phyloP scores from a whole-genome alignment of 345 rosid genomes.

The Syzygium grande region DNA sequence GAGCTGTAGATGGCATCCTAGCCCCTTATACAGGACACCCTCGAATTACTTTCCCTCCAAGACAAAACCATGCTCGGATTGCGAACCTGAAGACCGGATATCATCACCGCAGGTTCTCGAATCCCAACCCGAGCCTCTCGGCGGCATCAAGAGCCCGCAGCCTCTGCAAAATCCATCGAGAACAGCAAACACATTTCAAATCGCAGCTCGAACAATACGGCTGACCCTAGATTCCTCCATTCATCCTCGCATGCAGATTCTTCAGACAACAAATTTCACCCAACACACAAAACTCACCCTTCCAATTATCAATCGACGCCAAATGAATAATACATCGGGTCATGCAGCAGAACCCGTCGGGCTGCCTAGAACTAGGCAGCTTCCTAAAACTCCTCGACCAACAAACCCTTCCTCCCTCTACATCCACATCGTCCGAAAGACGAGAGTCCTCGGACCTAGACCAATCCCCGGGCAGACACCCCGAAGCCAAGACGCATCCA shows the following conservation, averaged over 20 bases:
- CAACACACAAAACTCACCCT: not conserved
- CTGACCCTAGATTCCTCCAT: not conserved
- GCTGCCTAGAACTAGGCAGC: not conserved
- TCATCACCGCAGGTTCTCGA: not conserved
- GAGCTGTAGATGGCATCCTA: constrained; percentile 7
- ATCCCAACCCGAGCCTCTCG: not conserved
- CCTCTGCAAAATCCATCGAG: not conserved
- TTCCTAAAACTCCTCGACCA: not conserved
- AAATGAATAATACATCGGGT: not conserved
- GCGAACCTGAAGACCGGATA: not conserved
- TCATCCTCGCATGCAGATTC: not conserved
- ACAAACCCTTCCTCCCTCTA: not conserved
- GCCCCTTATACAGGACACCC: not conserved
- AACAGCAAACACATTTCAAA: not conserved
- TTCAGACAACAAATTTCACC: not conserved
- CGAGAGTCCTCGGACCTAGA: not conserved
- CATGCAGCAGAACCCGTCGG: not conserved
- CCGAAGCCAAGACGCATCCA: not conserved
- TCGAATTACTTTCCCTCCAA: not conserved
- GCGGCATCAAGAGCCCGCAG: not conserved
- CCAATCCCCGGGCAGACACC: not conserved
- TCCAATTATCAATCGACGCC: not conserved
- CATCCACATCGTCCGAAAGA: not conserved
- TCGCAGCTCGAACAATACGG: not conserved
- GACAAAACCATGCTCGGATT: not conserved